Evolutionary conservation across 306 rosid genomes (phyloP).

Genomic region (Prunus persica): DNA sequence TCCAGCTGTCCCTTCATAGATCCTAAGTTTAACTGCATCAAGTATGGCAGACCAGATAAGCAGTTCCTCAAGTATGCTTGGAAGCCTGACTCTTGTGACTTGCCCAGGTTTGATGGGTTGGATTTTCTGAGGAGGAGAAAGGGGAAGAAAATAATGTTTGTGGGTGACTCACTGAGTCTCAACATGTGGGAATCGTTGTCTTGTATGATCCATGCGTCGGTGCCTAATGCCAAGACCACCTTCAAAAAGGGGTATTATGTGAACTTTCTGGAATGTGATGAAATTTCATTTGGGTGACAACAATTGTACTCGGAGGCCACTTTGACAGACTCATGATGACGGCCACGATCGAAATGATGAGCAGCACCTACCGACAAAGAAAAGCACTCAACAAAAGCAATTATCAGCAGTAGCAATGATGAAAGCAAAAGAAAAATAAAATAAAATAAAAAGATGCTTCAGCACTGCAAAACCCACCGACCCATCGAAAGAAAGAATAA

Average conservation of each 20-base stretch:
- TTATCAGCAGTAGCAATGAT: no score
- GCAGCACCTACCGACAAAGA: no score
- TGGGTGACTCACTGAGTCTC: slow-evolving; percentile 95
- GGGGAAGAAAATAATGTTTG: slow-evolving; percentile 96
- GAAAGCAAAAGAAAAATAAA: no score
- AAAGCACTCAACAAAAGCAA: no score
- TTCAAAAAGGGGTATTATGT: slow-evolving; percentile 51
- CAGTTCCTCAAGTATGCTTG: slow-evolving; percentile 87
- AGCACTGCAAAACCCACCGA: no score
- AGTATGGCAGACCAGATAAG: slow-evolving; percentile 74
- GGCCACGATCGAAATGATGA: no score
- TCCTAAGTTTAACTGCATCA: slow-evolving; percentile 77
- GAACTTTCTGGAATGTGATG: no score
- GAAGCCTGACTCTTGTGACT: slow-evolving; percentile 74
- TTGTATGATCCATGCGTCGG: slow-evolving; percentile 90
- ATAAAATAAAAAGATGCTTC: no score
- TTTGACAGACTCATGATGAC: no score
- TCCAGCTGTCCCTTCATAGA: slow-evolving; percentile 79
- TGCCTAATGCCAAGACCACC: slow-evolving; percentile 54
- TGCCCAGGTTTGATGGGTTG: slow-evolving; percentile 84
- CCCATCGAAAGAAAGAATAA: no score
- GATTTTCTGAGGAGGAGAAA: slow-evolving; percentile 62
- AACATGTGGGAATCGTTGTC: slow-evolving; percentile 96
- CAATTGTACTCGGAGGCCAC: no score
- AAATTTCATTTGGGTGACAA: no score